phyloP scores from a whole-genome alignment of 495 filamentous ascomycete species.

The Trypethelium eluteriae region DNA sequence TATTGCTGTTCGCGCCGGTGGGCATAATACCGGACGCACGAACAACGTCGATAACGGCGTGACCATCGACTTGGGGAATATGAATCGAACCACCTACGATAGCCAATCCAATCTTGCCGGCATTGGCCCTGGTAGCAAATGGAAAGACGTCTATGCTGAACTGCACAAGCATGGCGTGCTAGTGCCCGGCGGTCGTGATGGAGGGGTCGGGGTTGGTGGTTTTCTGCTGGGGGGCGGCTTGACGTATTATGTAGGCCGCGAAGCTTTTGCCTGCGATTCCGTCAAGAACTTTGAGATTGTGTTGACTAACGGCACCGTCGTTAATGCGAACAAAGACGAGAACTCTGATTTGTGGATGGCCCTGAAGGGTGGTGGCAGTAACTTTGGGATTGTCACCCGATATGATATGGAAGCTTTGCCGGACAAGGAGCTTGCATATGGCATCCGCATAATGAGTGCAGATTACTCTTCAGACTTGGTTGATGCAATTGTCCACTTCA shows the following conservation, averaged over 20 bases:
- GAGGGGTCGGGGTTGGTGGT: slow-evolving; percentile 28
- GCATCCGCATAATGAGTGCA: no score
- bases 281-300: slow-evolving; percentile 33
- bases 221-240: slow-evolving; percentile 29
- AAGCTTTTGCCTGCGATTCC: slow-evolving; percentile 33
- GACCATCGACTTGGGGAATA: no score
- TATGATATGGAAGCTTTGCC: no score
- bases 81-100: no score
- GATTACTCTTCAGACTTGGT: no score
- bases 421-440: no score
- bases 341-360: slow-evolving; percentile 32
- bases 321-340: slow-evolving; percentile 29
- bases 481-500: no score
- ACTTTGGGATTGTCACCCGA: slow-evolving; percentile 37
- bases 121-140: slow-evolving; percentile 26
- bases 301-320: slow-evolving; percentile 29
- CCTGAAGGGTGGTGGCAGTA: slow-evolving; percentile 36
- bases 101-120: background rate
- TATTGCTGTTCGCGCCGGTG: no score
- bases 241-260: slow-evolving; percentile 11
- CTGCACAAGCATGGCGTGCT: slow-evolving; percentile 17
- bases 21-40: no score
- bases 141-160: slow-evolving; percentile 26
- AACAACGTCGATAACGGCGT: no score
- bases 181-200: slow-evolving; percentile 25